phyloP scores from a whole-genome alignment of 225 moss, liverwort and hornwort species.

The Asterella californica region DNA sequence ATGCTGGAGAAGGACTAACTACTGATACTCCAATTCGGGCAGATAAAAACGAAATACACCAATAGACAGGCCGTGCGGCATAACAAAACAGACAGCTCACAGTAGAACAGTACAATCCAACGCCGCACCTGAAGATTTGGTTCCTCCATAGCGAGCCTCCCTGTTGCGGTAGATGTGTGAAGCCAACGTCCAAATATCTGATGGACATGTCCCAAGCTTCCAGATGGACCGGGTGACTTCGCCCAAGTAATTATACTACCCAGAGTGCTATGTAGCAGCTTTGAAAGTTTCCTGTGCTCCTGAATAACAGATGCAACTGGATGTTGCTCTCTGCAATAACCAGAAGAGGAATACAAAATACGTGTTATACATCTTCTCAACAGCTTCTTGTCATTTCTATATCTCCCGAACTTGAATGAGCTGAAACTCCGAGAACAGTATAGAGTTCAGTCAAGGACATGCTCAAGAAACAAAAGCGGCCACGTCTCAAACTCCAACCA shows the following conservation, averaged over 20 bases:
- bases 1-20: neutral
- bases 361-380: neutral
- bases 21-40: neutral
- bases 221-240: constrained; percentile 47
- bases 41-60: neutral
- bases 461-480: neutral
- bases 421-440: neutral
- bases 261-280: constrained; percentile 71
- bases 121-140: constrained; percentile 83
- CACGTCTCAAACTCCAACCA: neutral
- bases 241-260: constrained; percentile 73
- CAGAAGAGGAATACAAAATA: neutral
- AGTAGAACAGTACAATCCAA: neutral
- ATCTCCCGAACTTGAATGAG: neutral
- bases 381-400: neutral
- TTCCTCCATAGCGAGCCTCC: constrained; percentile 93
- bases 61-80: neutral
- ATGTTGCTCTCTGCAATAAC: constrained; percentile 63
- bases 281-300: constrained; percentile 86
- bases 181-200: constrained; percentile 82
- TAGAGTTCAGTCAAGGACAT: neutral
- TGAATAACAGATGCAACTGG: constrained; percentile 73
- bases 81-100: neutral
- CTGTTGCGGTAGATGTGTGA: constrained; percentile 94
- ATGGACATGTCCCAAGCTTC: constrained; percentile 39